phyloP scores from a whole-genome alignment of 2,329 filamentous ascomycete species.

The Cadophora sp. region DNA sequence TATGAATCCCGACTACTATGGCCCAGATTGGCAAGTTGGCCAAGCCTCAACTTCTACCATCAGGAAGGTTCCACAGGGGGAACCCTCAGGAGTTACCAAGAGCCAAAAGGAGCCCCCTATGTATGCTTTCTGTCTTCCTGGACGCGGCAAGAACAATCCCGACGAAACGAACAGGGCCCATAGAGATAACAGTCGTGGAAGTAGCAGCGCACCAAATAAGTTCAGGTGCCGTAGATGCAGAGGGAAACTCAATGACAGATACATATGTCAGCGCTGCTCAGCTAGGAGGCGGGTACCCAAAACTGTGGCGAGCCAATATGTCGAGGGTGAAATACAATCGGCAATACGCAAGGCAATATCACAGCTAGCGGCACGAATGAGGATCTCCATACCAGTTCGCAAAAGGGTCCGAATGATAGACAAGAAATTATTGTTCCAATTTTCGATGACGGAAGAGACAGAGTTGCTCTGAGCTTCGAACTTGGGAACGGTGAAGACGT shows the following conservation, averaged over 20 bases:
- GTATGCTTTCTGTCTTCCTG: not conserved
- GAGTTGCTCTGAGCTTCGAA: not conserved
- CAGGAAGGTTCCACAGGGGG: too few relatives aligned
- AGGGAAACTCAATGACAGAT: not conserved
- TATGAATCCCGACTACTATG: not conserved
- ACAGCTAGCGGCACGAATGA: conserved; percentile 18
- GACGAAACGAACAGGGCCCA: not conserved
- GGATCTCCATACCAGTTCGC: not conserved
- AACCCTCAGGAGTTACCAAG: not conserved
- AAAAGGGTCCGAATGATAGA: not conserved
- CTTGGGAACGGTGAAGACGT: not conserved
- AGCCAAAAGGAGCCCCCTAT: not conserved
- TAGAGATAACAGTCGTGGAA: not conserved
- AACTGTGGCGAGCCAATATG: too few relatives aligned
- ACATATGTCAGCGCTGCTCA: not conserved
- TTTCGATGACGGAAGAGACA: not conserved
- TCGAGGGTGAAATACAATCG: not conserved
- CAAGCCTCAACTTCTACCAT: not conserved
- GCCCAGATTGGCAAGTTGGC: not conserved
- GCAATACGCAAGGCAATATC: too few relatives aligned
- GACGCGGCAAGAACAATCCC: not conserved
- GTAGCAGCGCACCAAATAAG: not conserved
- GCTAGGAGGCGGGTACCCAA: not conserved
- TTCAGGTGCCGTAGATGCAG: not conserved
- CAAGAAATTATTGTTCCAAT: not conserved